Base-by-base conservation (phyloP, 1,139 yeast species). In the Chernovozyma sophiae-reginae region DNA sequence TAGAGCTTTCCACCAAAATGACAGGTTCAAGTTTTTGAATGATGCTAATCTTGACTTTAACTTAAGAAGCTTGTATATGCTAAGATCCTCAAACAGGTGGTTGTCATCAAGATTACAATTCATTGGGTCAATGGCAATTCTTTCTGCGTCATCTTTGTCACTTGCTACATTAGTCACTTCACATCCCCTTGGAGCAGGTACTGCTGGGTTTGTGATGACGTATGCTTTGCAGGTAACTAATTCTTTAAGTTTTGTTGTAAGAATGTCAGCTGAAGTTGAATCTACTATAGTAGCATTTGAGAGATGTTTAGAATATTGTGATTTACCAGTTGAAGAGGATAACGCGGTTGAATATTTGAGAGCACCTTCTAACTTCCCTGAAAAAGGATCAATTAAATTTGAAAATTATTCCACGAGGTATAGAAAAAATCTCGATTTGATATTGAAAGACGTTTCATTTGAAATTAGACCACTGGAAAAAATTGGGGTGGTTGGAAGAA, bases 401-500 rank as follows among this genome's bases (percentile, higher is more conserved):
- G 60, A 67, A n/a, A 53, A 79, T 47, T 82, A 81, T 49, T 72
- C 85, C 1, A 74, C 92, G 1, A 67, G 75, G 34, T 85, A 85
- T 54, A 68, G 86, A 43, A 72, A 69, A 7, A 79, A 79, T 40
- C 53, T 75, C 36, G 81, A 73, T 33, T 75, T 78, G 19, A 86
- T 83, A 3, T 60, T 85, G 49, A 72, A 69, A 36, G 64, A 74
- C 33, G 64, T 85, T 35, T 59, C 64, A 26, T 52, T 84, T 33
- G 60, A 65, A 2, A 73, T 85, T 41, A 64, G 70, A 23, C 68
- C 86, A 3, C 63, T 63, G 14, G 92, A 85, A 47, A 85, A 85
- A 51, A 65, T 85, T 44, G 95, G 95, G 31, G 79, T 85, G 43
- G 92, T 84, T 14, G 95, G 95, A 8, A 71, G 95, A 46, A 85